Evolutionary conservation across 768 basidiomycete genomes (phyloP).

Genomic region (Leccinum barrowsii): DNA sequence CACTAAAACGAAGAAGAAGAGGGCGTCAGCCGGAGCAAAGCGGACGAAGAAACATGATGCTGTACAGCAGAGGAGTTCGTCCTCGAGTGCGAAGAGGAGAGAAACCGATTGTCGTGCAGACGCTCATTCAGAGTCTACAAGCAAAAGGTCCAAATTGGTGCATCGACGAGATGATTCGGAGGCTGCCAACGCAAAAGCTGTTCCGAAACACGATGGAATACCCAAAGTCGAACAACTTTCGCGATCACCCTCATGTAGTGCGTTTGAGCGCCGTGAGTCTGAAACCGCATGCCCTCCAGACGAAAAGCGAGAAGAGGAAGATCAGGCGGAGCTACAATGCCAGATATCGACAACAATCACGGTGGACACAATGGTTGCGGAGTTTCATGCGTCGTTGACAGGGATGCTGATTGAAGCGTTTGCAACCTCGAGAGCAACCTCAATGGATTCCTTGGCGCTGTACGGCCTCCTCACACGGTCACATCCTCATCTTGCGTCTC

Average conservation of each 20-base stretch:
- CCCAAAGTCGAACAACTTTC: constrained; percentile 2
- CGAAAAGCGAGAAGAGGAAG: constrained; percentile 1
- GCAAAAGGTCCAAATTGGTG: constrained; percentile 21
- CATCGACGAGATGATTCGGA: neutral
- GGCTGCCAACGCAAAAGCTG: neutral
- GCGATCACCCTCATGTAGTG: constrained; percentile 9
- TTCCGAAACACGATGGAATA: neutral
- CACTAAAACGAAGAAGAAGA: constrained; percentile 13
- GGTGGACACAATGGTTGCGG: constrained; percentile 11
- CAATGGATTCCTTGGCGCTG: constrained; percentile 52
- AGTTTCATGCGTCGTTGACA: constrained; percentile 43
- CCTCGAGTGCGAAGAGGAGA: constrained; percentile 1
- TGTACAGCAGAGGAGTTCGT: neutral
- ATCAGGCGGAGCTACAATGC: neutral
- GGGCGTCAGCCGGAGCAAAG: neutral
- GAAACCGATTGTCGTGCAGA: neutral
- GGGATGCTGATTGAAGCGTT: constrained; percentile 71
- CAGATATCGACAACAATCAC: neutral
- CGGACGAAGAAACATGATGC: constrained; percentile 8
- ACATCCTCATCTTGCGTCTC: constrained; percentile 48
- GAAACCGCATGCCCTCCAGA: constrained; percentile 1
- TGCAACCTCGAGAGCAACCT: constrained; percentile 69
- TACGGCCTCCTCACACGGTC: constrained; percentile 49
- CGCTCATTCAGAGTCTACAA: constrained; percentile 10
- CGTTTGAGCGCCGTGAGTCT: neutral